These are phyloP conservation scores for Pythium grandisporangium DNA, from an alignment of 352 stramenopile genomes.

Conservation along the genomic window DNA sequence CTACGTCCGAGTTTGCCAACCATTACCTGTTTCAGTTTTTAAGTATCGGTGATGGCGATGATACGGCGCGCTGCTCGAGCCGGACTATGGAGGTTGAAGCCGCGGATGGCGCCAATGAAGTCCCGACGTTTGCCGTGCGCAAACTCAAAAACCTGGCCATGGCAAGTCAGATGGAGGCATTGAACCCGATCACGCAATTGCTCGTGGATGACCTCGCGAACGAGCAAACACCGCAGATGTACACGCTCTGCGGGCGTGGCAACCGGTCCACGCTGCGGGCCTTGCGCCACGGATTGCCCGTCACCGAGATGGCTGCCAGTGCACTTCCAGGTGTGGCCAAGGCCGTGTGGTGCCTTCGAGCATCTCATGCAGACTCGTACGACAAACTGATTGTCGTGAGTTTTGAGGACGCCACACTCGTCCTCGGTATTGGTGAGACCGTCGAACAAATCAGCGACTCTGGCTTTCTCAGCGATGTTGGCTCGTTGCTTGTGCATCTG, in stretches of 20 bases:
- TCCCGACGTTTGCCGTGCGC: conserved; percentile 62
- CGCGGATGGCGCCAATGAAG: too few species aligned
- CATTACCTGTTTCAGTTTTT: conserved; percentile 98
- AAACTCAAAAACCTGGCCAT: conserved; percentile 87
- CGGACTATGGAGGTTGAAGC: conserved; percentile 70
- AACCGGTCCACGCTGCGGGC: conserved; percentile 93
- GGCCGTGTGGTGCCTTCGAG: conserved; percentile 93
- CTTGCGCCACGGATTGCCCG: conserved; percentile 92
- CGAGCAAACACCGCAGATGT: conserved; percentile 96
- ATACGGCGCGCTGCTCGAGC: conserved; percentile 65
- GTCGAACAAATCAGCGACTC: conserved; percentile 97
- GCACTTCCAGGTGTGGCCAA: conserved; percentile 93
- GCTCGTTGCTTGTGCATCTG: conserved; percentile 93
- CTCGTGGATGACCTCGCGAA: conserved; percentile 93
- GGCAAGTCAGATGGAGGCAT: conserved; percentile 68
- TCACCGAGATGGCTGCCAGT: conserved; percentile 96
- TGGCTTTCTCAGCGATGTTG: conserved; percentile 92
- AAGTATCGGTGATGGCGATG: conserved; percentile 91
- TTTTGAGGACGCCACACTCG: conserved; percentile 98
- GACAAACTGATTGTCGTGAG: conserved; percentile 99
- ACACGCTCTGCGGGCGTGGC: conserved; percentile 91
- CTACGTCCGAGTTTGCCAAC: conserved; percentile 95
- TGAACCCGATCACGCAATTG: conserved; percentile 93
- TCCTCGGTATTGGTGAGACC: conserved; percentile 95
- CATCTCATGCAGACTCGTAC: conserved; percentile 59